These are phyloP conservation scores for Eucalyptus curtisii DNA, from an alignment of 345 rosid species.

Conservation along the genomic window DNA sequence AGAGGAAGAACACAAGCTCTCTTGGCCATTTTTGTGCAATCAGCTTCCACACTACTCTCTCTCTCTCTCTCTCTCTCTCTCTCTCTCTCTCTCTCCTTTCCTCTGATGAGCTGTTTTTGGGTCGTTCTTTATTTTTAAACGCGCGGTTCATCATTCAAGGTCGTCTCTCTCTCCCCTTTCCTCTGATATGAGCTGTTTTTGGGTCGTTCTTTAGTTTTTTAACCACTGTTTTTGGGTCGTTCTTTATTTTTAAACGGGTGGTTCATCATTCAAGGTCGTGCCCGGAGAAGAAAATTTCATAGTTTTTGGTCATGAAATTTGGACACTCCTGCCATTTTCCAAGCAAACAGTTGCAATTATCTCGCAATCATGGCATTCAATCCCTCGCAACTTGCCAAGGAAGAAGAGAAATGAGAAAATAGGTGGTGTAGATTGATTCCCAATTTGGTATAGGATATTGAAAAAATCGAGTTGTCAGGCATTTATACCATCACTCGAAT, in stretches of 20 bases:
- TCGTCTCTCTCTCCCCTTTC: too few species aligned
- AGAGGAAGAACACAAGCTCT: not conserved
- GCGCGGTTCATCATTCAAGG: not conserved
- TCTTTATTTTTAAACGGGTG: too few species aligned
- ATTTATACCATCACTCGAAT: not conserved
- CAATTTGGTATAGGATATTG: not conserved
- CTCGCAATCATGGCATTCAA: too few species aligned
- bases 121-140: too few species aligned
- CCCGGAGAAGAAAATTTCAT: not conserved
- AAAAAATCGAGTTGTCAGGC: not conserved
- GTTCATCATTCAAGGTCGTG: not conserved
- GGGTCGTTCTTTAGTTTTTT: too few species aligned
- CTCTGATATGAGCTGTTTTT: too few species aligned
- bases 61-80: not conserved
- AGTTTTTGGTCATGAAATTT: not conserved
- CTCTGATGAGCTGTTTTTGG: not conserved
- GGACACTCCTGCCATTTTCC: too few species aligned
- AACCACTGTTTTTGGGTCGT: not conserved
- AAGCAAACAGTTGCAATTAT: too few species aligned
- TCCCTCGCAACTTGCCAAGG: too few species aligned
- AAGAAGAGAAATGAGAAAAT: too few species aligned
- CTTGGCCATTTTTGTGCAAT: not conserved
- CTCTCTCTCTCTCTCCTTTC: too few species aligned
- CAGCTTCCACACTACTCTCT: not conserved
- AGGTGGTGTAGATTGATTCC: too few species aligned